Conservation (phyloP, 257 asterid genomes). For the Echium plantagineum region DNA sequence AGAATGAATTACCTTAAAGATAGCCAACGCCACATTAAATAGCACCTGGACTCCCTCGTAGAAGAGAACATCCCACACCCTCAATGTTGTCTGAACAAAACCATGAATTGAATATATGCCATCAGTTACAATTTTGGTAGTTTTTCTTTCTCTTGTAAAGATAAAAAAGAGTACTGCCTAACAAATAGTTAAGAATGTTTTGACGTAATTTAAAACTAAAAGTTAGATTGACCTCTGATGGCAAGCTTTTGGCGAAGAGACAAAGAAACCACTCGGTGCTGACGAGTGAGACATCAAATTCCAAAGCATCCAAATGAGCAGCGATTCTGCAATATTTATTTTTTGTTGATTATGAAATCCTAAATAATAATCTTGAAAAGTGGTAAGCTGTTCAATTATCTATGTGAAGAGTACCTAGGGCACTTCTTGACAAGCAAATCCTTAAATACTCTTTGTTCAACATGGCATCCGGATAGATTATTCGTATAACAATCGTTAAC, state of each 20-base stretch:
- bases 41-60: conserved; percentile 91
- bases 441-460: conserved; percentile 89
- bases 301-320: conserved; percentile 77
- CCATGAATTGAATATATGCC: background rate
- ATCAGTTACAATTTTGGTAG: background rate
- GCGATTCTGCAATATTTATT: conserved; percentile 53
- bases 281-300: conserved; percentile 94
- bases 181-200: too few relatives aligned
- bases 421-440: conserved; percentile 78
- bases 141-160: background rate
- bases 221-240: conserved; percentile 63
- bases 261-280: conserved; percentile 98
- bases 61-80: conserved; percentile 97
- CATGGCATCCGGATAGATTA: conserved; percentile 93
- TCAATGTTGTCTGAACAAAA: conserved; percentile 69
- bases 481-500: conserved; percentile 87
- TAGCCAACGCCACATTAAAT: conserved; percentile 77
- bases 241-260: conserved; percentile 90
- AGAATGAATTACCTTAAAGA: conserved; percentile 54
- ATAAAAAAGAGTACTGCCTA: background rate
- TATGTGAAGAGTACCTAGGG: conserved; percentile 46
- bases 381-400: conserved; percentile 1
- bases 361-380: background rate
- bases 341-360: conserved; percentile 4
- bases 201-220: background rate